A percentile compares a stretch with the other conserved stretches of the same genome.
Conservation (phyloP, 2,329 filamentous ascomycete species). For the Colletotrichum sansevieriae region DNA sequence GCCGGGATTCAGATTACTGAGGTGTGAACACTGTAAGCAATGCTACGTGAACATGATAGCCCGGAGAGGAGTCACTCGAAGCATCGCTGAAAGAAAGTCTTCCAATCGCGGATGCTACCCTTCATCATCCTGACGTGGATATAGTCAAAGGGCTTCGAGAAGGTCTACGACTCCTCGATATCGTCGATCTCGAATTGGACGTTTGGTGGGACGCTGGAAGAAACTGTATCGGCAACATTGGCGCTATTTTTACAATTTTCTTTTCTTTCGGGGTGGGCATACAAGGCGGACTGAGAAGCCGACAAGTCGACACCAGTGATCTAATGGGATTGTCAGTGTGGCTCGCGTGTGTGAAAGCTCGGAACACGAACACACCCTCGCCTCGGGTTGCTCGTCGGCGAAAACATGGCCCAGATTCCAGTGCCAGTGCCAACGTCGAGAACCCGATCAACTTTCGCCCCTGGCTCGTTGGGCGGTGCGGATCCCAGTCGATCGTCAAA, state of each 20-base stretch:
- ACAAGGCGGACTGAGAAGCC: neutral
- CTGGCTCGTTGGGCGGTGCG: neutral
- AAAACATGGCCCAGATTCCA: slow-evolving; percentile 3
- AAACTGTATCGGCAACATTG: neutral
- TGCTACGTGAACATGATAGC: neutral
- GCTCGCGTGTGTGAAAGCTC: neutral
- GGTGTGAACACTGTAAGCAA: neutral
- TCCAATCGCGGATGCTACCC: slow-evolving; percentile 62
- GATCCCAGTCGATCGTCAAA: slow-evolving; percentile 3
- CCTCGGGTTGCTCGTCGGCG: neutral
- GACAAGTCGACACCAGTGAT: slow-evolving; percentile 8
- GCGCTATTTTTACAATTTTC: neutral
- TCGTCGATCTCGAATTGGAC: slow-evolving; percentile 59
- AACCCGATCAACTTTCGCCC: neutral
- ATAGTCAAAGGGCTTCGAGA: slow-evolving; percentile 64
- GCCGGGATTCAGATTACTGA: neutral
- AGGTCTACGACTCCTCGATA: slow-evolving; percentile 64
- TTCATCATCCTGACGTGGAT: slow-evolving; percentile 66
- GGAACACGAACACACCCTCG: neutral
- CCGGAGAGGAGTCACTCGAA: neutral
- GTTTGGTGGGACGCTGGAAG: neutral
- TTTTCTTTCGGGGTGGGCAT: neutral
- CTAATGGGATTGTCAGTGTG: neutral
- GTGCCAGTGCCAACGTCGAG: slow-evolving; percentile 9
- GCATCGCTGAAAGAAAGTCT: neutral